These are phyloP conservation scores for Cupressus sempervirens DNA, from an alignment of 75 land plant species.

Conservation along the genomic window DNA sequence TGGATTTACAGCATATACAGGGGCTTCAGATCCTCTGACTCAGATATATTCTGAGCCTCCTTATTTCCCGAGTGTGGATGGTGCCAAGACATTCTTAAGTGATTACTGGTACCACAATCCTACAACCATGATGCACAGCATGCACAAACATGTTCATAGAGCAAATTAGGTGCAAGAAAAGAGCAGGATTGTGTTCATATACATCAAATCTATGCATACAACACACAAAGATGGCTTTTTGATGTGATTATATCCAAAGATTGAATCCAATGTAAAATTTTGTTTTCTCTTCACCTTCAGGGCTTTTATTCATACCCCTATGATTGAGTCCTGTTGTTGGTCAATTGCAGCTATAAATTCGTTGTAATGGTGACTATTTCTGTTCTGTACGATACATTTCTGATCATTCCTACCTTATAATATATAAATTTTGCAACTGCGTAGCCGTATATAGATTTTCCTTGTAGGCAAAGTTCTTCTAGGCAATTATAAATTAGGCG, in stretches of 20 bases:
- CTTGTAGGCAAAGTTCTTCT: background rate
- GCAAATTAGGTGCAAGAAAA: background rate
- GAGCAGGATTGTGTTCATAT: background rate
- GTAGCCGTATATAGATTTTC: background rate
- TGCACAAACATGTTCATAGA: background rate
- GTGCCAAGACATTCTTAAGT: slow-evolving; percentile 71
- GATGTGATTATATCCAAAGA: too few relatives aligned
- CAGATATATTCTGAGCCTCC: slow-evolving; percentile 68
- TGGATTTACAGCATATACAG: slow-evolving; percentile 23
- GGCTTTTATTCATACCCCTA: too few relatives aligned
- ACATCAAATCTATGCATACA: background rate
- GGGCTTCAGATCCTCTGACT: slow-evolving; percentile 36
- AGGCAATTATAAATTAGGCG: too few relatives aligned
- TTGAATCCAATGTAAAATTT: too few relatives aligned
- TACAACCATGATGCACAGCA: background rate
- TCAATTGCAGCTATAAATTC: background rate
- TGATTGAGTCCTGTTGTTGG: background rate
- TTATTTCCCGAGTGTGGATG: slow-evolving; percentile 75
- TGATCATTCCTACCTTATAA: background rate
- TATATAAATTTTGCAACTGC: background rate
- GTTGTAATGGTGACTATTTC: background rate
- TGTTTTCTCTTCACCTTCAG: too few relatives aligned
- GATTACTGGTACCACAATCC: slow-evolving; percentile 40
- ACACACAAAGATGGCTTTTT: background rate
- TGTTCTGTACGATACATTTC: background rate